phyloP scores from a whole-genome alignment of 148 eudicot genomes.

The Nepenthes gracilis region DNA sequence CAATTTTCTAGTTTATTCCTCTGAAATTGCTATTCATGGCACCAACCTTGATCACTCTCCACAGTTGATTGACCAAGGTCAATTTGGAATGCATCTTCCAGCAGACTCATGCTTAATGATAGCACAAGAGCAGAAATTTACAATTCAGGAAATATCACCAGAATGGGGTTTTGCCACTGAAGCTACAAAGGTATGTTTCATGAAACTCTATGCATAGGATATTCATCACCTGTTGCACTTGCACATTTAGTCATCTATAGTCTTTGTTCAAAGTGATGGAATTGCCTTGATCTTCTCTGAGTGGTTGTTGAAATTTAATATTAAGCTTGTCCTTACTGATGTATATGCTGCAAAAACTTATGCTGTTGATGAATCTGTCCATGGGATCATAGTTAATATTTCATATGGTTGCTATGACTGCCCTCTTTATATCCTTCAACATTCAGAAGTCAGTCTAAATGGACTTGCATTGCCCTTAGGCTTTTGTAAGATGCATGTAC shows the following conservation, averaged over 20 bases:
- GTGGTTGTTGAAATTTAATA: background rate
- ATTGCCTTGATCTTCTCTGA: too few species aligned
- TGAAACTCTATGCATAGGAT: constrained; percentile 3
- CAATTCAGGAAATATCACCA: constrained; percentile 64
- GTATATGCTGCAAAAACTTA: too few species aligned
- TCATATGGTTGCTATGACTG: too few species aligned
- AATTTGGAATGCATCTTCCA: constrained; percentile 27
- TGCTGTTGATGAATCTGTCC: too few species aligned
- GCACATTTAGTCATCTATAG: too few species aligned
- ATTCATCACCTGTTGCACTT: background rate
- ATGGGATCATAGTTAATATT: too few species aligned
- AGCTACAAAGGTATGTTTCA: constrained; percentile 45
- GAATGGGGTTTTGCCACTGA: constrained; percentile 66
- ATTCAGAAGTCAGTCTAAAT: too few species aligned
- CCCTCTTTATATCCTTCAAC: too few species aligned
- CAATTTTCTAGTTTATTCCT: constrained; percentile 20
- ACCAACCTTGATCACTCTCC: constrained; percentile 21
- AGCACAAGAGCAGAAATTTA: constrained; percentile 55
- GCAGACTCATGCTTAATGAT: constrained; percentile 40
- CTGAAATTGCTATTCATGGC: constrained; percentile 15
- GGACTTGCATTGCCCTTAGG: too few species aligned
- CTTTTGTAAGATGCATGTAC: too few species aligned
- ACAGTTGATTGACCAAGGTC: constrained; percentile 35
- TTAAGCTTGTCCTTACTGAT: too few species aligned
- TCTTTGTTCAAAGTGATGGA: too few species aligned